phyloP scores from a whole-genome alignment of 2,329 filamentous ascomycete species.

The Penicillium sp. region DNA sequence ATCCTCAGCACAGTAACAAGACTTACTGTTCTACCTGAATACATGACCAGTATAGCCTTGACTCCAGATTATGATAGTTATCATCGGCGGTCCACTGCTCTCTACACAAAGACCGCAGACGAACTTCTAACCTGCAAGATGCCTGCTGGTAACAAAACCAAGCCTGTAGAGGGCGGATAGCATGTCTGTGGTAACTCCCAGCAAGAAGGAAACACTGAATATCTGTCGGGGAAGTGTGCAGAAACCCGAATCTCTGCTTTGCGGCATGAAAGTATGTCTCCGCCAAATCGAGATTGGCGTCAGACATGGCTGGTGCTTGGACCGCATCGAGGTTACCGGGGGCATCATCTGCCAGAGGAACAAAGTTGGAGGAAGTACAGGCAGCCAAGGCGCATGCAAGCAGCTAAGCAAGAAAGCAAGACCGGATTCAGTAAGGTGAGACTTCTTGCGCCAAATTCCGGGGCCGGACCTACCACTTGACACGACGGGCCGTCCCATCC shows the following conservation, averaged over 20 bases:
- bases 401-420: constrained; percentile 16
- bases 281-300: constrained; percentile 21
- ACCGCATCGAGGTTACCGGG: constrained; percentile 21
- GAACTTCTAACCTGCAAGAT: constrained; percentile 25
- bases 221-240: constrained; percentile 22
- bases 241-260: constrained; percentile 23
- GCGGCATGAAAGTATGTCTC: constrained; percentile 25
- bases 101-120: constrained; percentile 21
- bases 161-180: constrained; percentile 21
- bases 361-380: constrained; percentile 16
- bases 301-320: constrained; percentile 14
- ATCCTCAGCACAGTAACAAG: not conserved
- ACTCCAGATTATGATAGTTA: constrained; percentile 24
- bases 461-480: constrained; percentile 21
- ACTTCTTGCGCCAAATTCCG: not conserved
- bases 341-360: constrained; percentile 9
- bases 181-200: constrained; percentile 23
- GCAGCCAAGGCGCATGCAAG: constrained; percentile 23
- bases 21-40: constrained; percentile 27
- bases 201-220: constrained; percentile 26
- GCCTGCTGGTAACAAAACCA: constrained; percentile 28
- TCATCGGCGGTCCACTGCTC: constrained; percentile 23
- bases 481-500: constrained; percentile 26
- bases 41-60: constrained; percentile 27
- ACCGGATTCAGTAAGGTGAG: constrained; percentile 3